These are phyloP conservation scores for Phytophthora aleatoria DNA, from an alignment of 352 stramenopile species.

Conservation along the genomic window DNA sequence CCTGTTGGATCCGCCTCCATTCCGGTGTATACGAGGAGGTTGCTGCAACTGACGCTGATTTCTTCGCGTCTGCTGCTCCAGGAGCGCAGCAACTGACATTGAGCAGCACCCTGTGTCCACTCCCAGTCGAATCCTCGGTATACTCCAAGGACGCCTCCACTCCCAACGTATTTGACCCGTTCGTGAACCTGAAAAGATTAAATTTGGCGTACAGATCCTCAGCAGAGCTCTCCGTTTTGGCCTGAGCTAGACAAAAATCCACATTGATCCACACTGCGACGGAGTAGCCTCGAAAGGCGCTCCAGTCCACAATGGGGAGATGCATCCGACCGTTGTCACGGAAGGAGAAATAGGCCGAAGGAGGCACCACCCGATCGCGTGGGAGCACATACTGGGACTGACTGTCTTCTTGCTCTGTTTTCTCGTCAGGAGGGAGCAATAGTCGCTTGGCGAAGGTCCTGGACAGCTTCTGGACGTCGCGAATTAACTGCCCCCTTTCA, in stretches of 20 bases:
- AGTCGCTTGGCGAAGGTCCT: constrained; percentile 42
- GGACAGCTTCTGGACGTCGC: constrained; percentile 39
- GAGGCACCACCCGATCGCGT: constrained; percentile 38
- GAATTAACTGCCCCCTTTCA: constrained; percentile 36
- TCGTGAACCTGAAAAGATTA: constrained; percentile 76
- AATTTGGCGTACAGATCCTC: constrained; percentile 50
- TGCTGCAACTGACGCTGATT: constrained; percentile 43
- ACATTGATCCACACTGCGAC: constrained; percentile 79
- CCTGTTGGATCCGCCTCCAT: constrained; percentile 66
- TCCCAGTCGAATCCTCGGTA: constrained; percentile 33
- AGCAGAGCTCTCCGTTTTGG: constrained; percentile 16
- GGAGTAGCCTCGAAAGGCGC: constrained; percentile 78
- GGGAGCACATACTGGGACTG: constrained; percentile 47
- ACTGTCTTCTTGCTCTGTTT: constrained; percentile 16
- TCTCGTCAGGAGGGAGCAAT: constrained; percentile 29
- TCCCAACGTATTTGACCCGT: constrained; percentile 66
- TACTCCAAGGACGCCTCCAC: constrained; percentile 75
- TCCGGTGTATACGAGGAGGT: constrained; percentile 37
- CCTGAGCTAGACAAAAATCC: constrained; percentile 35
- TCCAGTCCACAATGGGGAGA: constrained; percentile 81
- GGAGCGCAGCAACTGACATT: constrained; percentile 65
- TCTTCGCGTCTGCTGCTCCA: constrained; percentile 23
- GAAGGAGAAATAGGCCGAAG: constrained; percentile 72
- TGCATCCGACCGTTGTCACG: constrained; percentile 68
- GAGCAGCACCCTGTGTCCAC: constrained; percentile 38